phyloP scores from a whole-genome alignment of 768 basidiomycete genomes.

The Termitomyces titanicus region DNA sequence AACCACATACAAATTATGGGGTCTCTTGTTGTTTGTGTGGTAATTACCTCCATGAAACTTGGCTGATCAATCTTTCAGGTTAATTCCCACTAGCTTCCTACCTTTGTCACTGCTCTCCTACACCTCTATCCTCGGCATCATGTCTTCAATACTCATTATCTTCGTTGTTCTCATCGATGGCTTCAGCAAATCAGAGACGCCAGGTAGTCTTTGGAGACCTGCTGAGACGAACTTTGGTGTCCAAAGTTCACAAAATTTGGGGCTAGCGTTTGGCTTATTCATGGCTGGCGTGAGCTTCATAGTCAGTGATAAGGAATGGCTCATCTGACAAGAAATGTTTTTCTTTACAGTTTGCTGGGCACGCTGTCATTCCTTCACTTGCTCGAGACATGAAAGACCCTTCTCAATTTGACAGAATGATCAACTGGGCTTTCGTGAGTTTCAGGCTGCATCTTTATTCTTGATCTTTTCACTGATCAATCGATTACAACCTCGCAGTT shows the following conservation, averaged over 20 bases:
- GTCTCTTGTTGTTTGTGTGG: conserved; percentile 59
- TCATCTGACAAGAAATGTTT: neutral
- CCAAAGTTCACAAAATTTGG: conserved; percentile 52
- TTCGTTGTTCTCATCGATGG: conserved; percentile 82
- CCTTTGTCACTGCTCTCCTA: conserved; percentile 85
- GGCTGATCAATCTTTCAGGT: conserved; percentile 34
- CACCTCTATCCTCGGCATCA: conserved; percentile 81
- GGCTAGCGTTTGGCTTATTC: conserved; percentile 83
- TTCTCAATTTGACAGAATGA: conserved; percentile 73
- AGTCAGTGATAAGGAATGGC: neutral
- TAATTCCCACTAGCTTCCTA: conserved; percentile 82
- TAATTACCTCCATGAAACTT: neutral
- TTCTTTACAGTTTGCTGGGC: conserved; percentile 71
- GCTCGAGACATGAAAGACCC: conserved; percentile 90
- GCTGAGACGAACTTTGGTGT: conserved; percentile 63
- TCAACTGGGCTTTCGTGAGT: conserved; percentile 82
- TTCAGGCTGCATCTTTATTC: neutral
- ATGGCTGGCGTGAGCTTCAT: conserved; percentile 75
- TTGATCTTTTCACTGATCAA: conserved; percentile 1
- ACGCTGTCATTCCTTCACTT: conserved; percentile 87
- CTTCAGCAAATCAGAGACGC: conserved; percentile 60
- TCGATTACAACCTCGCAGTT: conserved; percentile 30
- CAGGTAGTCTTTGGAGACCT: conserved; percentile 80
- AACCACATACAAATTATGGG: conserved; percentile 72
- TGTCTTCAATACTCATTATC: conserved; percentile 74